Evolutionary conservation across 805 yeast species (phyloP), one percentile per base, ranked within the genome.

Genomic region (Saturnispora dispora): DNA sequence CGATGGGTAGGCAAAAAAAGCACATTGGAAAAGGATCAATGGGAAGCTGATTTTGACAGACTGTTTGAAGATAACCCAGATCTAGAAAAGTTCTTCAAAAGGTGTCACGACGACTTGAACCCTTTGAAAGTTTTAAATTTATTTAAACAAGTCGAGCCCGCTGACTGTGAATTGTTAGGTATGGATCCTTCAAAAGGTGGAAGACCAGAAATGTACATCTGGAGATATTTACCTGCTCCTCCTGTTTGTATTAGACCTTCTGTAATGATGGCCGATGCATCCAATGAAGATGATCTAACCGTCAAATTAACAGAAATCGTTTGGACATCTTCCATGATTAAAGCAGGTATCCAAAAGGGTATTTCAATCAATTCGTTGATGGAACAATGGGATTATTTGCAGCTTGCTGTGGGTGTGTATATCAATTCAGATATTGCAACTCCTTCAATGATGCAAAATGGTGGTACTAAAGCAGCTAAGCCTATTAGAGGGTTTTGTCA

Each of bases 371-470:
- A 88, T 57, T 88, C 88, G 61, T 75, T 93, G 69, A 90, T 93
- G 96, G 98, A 91, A 63, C 99, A 93, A 63, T 93, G 99, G 99
- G 99, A 93, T 63, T 93, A 88, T 64, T 71, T 93, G 57, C 99
- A 93, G 69, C 74, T 93, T 48, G 86, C 96, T 1, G 90, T 93
- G 46, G 99, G 99, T 20, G 87, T 93, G 88, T 93, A 93, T 66
- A 93, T 93, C 61, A 93, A 93, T 66, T 88, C 96, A 1, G 99
- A 93, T 68, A 85, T 96, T 30, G 93, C 90, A 15, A 81, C 83
- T 51, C 89, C 90, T 13, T 81, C 89, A 5, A 75, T 82, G 66
- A 65, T 82, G 56, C 96, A 96, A 2, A 71, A 73, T 55, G 77
- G 76, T 44, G 72, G 76, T 27, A 59, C 72, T 18, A 71, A 79